A percentile compares a stretch with the other conserved stretches of the same genome.
Evolutionary conservation across 129 eudicot species (phyloP).

Genomic region (Helichrysum umbraculigerum): DNA sequence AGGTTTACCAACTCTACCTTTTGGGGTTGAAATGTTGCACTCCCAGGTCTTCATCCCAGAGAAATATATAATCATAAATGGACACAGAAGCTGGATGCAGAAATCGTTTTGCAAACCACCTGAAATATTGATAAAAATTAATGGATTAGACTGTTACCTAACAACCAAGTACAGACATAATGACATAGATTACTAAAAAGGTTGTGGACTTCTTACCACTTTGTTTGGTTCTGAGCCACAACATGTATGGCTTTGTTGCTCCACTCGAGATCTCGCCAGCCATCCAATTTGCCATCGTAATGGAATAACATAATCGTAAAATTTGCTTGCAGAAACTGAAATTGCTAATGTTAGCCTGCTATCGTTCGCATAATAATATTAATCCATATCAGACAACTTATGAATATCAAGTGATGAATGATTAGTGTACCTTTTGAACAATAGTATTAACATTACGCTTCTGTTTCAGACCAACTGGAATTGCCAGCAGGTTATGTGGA

Average conservation of each 20-base stretch:
- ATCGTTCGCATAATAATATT: slow-evolving; percentile 11
- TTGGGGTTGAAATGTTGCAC: slow-evolving; percentile 79
- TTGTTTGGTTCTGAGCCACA: slow-evolving; percentile 90
- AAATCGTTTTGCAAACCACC: slow-evolving; percentile 99
- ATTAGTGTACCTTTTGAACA: slow-evolving; percentile 65
- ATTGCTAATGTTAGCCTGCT: slow-evolving; percentile 29
- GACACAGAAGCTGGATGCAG: slow-evolving; percentile 89
- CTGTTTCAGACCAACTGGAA: slow-evolving; percentile 83
- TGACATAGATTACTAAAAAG: neutral
- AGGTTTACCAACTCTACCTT: slow-evolving; percentile 52
- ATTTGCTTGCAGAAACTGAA: slow-evolving; percentile 94
- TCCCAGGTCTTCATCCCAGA: slow-evolving; percentile 98
- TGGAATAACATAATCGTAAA: slow-evolving; percentile 85
- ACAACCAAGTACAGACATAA: neutral
- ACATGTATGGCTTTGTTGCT: slow-evolving; percentile 74
- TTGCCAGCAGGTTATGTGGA: slow-evolving; percentile 69
- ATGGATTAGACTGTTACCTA: neutral
- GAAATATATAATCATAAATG: slow-evolving; percentile 84
- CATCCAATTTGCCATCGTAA: slow-evolving; percentile 87
- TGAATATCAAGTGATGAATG: slow-evolving; percentile 1
- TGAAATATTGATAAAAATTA: slow-evolving; percentile 18
- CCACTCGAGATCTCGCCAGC: slow-evolving; percentile 93
- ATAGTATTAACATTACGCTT: slow-evolving; percentile 70
- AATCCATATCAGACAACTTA: slow-evolving; percentile 6
- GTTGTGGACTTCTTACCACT: slow-evolving; percentile 52